Evolutionary conservation across 495 filamentous ascomycete species (phyloP), one percentile per base, ranked within the genome.

Genomic region (Penicillium antarcticum): DNA sequence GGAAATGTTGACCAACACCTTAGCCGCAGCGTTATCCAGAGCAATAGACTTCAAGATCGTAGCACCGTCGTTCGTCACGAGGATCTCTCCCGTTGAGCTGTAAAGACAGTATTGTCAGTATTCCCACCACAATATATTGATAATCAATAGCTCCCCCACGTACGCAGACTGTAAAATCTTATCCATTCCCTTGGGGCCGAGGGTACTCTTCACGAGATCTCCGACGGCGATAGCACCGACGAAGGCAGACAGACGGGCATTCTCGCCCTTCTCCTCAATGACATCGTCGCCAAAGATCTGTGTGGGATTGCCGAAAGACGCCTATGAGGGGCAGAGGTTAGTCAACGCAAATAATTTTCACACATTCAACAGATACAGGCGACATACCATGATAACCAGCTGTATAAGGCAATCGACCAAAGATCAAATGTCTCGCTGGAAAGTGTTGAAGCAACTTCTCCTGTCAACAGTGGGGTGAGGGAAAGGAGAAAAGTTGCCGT

Each of bases 261-360:
- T 98, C 77, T 98, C 94, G 61, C 94, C 94, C 73, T 96, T 97
- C 79, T 98, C 92, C 76, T 98, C 90, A 45, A 86, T 91, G 50
- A 95, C 92, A 69, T 95, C 94, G 71, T 97, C 91, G 60, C 87
- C 89, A 77, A 98, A 97, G 76, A 98, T 98, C 71, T 98, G 94
- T 42, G 91, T 97, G 59, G 94, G 92, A 73, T 91, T 95, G 63
- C 74, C 76, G 71, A 82, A 84, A 32, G 81, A 75, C 69, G 70
- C 67, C 72, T 75, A 45, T 23, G 45, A 39, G 35, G 13, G 18
- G 42, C 39, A 33, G 21, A 42, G 14, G 19, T 53, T 43, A 56
- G 55, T 37, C 36, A 42, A 32, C 38, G 9, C 5, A 7, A 14
- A 45, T 29, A 45, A 37, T 34, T 29, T 23, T 16, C 12, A 29